Evolutionary conservation across 1,139 yeast species (phyloP).

Genomic region (Taiozyma sp.): DNA sequence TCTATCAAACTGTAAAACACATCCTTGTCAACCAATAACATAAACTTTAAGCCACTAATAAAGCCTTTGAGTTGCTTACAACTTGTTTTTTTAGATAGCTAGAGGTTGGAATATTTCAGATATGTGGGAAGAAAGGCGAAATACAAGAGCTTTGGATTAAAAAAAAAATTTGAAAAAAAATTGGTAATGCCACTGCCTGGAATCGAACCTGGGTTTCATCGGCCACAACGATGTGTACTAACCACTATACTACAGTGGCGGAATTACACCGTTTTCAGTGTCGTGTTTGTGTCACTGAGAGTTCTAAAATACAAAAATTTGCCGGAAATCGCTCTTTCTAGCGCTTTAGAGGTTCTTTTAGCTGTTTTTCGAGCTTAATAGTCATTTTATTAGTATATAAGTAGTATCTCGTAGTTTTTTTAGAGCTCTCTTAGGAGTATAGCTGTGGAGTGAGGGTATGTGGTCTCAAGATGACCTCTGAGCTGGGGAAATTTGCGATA

Average conservation of each 20-base stretch:
- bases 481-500: background rate
- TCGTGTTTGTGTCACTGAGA: background rate
- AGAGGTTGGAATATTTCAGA: background rate
- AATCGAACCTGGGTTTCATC: conserved; percentile 39
- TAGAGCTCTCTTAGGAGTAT: background rate
- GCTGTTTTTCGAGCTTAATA: too few species aligned
- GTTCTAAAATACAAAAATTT: background rate
- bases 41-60: background rate
- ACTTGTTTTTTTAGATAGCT: background rate
- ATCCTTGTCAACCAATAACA: background rate
- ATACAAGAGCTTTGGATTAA: too few species aligned
- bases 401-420: background rate
- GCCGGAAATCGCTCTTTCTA: too few species aligned
- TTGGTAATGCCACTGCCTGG: conserved; percentile 32
- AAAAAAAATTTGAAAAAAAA: background rate
- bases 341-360: too few species aligned
- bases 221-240: conserved; percentile 42
- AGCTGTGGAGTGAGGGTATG: too few species aligned
- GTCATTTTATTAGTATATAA: background rate
- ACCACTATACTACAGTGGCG: conserved; percentile 38
- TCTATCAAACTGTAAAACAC: background rate
- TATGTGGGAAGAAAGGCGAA: background rate
- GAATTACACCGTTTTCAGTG: background rate
- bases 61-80: background rate
- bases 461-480: background rate